Base-by-base conservation (phyloP, 352 stramenopile genomes). In the Globisporangium paddicum region DNA sequence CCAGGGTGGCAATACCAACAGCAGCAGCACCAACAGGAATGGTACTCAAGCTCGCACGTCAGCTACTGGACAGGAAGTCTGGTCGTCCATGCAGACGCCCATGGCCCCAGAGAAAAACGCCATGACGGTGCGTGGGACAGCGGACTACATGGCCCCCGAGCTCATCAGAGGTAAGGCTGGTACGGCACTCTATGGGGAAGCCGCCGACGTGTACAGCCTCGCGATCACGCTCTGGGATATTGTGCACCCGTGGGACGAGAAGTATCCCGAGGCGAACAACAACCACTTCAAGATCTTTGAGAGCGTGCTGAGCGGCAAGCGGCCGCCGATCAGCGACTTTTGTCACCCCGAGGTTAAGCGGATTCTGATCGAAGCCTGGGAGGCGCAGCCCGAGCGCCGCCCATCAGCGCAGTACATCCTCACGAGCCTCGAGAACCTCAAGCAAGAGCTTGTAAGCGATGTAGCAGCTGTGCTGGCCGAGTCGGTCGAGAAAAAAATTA, bases 161-260 rank as follows among this genome's bases (percentile, higher is more conserved):
- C 30, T 93, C 26, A 93, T 93, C 34, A 66, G 86, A 8, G 77
- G 83, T 60, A 89, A 85, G 44, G 77, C 76, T 7, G 79, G 81
- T n/a, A 75, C 67, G 6, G 79, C 83, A 11, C 63, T 79, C 13
- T 91, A 93, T 55, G 78, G 77, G 0, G 78, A 93, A 42, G 79
- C 78, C 0, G 82, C 82, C 0, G 84, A 92, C 51, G 71, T 94
- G 18, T 91, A 88, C 41, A 79, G 67, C 13, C 68, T 93, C 2
- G 77, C 76, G 14, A 89, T 94, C 53, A 93, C 83, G 19, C 63
- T 93, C 34, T 93, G 83, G 81, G 83, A 93, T 55, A 86, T 93
- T 23, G 25, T 82, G 13, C 69, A 89, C 40, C 83, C 83, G 19
- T 62, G 72, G 7, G 66, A 71, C 1, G 72, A 85, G 48, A 91